Evolutionary conservation across 441 rosid genomes (phyloP).

Genomic region (Corymbia calophylla): DNA sequence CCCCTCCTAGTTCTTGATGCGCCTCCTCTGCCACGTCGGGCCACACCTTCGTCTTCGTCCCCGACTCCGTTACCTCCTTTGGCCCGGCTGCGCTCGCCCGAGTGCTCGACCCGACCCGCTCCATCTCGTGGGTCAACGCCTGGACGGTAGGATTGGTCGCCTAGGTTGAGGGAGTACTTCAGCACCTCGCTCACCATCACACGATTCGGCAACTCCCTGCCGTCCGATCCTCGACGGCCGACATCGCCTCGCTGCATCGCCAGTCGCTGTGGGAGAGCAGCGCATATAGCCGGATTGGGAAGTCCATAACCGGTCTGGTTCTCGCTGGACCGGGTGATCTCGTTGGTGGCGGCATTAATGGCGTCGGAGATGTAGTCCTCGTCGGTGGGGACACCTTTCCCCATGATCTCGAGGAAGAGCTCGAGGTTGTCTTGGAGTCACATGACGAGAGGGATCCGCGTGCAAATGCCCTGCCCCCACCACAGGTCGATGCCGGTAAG

Average conservation of each 20-base stretch:
- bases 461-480: background rate
- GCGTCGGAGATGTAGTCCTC: background rate
- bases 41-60: conserved; percentile 40
- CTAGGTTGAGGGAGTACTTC: conserved; percentile 51
- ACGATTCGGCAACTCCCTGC: conserved; percentile 6
- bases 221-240: background rate
- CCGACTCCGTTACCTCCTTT: conserved; percentile 20
- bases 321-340: conserved; percentile 11
- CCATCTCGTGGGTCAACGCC: conserved; percentile 56
- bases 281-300: conserved; percentile 40
- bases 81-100: conserved; percentile 36
- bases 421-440: background rate
- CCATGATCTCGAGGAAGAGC: background rate
- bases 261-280: conserved; percentile 78
- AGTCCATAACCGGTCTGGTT: conserved; percentile 67
- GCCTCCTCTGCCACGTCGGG: background rate
- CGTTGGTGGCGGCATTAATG: background rate
- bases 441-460: background rate
- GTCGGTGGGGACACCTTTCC: background rate
- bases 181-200: conserved; percentile 50
- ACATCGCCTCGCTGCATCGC: conserved; percentile 14
- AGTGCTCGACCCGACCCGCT: conserved; percentile 30
- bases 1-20: conserved; percentile 89
- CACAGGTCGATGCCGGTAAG: background rate
- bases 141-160: conserved; percentile 60